Percentiles rank a stretch among this genome's conserved stretches.
phyloP scores from a whole-genome alignment of 2,329 filamentous ascomycete species.

The Emericellopsis atlantica region DNA sequence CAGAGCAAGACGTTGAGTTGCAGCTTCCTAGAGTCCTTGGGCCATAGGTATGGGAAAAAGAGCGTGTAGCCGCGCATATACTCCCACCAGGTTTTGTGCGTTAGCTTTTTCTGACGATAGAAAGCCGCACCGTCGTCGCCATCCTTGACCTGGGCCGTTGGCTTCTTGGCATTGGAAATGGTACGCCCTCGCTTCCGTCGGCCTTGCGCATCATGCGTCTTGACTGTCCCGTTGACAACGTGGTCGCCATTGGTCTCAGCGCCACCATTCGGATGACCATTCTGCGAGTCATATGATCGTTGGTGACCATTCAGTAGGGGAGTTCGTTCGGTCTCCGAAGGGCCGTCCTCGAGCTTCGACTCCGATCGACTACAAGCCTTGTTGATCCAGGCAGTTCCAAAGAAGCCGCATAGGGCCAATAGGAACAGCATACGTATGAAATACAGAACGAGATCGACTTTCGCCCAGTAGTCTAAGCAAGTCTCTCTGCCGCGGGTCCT shows the following conservation, averaged over 20 bases:
- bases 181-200: conserved; percentile 21
- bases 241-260: background rate
- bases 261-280: background rate
- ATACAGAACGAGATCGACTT: conserved; percentile 52
- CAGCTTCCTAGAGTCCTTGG: conserved; percentile 60
- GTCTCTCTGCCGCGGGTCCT: conserved; percentile 8
- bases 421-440: conserved; percentile 57
- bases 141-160: conserved; percentile 8
- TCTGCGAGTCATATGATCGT: conserved; percentile 20
- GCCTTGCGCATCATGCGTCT: conserved; percentile 8
- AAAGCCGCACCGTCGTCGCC: conserved; percentile 63
- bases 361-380: conserved; percentile 25
- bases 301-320: conserved; percentile 43
- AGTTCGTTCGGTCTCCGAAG: conserved; percentile 39
- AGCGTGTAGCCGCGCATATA: conserved; percentile 85
- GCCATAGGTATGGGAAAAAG: conserved; percentile 97
- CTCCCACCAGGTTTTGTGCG: conserved; percentile 89
- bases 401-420: conserved; percentile 40
- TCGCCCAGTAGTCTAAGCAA: conserved; percentile 25
- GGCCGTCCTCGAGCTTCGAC: conserved; percentile 22
- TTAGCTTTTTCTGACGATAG: conserved; percentile 77
- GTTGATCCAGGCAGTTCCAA: conserved; percentile 26
- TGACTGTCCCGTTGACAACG: background rate
- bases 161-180: conserved; percentile 24
- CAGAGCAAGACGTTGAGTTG: conserved; percentile 73